Base-by-base conservation (phyloP, 2,329 filamentous ascomycete genomes). In the Fusarium torreyae region DNA sequence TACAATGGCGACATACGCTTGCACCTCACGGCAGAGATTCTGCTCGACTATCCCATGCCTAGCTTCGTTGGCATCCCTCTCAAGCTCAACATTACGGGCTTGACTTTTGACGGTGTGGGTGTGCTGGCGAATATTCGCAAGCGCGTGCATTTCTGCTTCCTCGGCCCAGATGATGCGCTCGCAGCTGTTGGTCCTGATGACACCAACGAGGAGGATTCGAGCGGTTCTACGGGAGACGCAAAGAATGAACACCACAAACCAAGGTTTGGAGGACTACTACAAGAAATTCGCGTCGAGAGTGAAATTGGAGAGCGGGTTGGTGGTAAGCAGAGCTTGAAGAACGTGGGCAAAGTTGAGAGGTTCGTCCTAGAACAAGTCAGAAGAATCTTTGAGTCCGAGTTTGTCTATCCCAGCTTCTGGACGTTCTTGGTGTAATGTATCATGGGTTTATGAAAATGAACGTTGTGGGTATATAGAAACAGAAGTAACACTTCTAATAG, bases 331-430 rank as follows among this genome's bases (percentile, higher is more conserved):
- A 96, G 95, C 46, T 83, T 99, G 63, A 98, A 98, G 85, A 99
- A 99, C 78, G 95, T 99, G 50, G 95, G 96, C 62, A 99, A 99
- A 85, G 96, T 99, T 60, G 96, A 99, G 83, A 92, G 94, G 75
- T 99, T 99, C 79, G 94, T 99, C 58, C 85, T 99, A 63, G 95
- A 98, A 79, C 95, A 98, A 81, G 96, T 99, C 66, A 90, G 95
- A 77, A 89, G 94, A 76, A 98, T 99, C 74, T 98, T 99, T 76
- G 96, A 99, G 81, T 96, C 98, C 77, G 96, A 99, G 79, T 96
- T 98, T 82, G 94, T 98, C 66, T 98, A 97, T 82, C 96, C 96
- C 44, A 98, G 94, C 80, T 98, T 97, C 81, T 98, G 95, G 94
- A 98, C 95, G 1, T 98, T 98, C 79, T 83, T 99, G 74, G 91